Conservation (phyloP, 2,329 filamentous ascomycete species). For the Trichoderma sp. region DNA sequence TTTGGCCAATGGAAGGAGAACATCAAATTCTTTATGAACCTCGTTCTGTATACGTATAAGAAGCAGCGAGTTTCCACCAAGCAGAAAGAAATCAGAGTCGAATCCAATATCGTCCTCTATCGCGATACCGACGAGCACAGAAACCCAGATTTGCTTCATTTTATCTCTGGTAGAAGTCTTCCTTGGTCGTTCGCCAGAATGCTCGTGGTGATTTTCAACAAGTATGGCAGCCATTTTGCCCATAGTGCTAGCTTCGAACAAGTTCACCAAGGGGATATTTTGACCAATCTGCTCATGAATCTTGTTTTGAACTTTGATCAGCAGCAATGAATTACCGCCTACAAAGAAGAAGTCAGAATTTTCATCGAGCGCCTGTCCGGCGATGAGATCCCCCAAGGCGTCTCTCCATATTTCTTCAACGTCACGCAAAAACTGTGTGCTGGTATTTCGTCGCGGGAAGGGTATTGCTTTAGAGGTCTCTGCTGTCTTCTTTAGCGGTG, state of each 20-base stretch:
- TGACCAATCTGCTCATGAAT: background rate
- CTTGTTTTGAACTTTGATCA: background rate
- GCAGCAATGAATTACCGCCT: background rate
- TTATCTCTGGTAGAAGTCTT: background rate
- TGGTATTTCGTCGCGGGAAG: background rate
- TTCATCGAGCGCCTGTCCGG: background rate
- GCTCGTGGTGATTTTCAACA: background rate
- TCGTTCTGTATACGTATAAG: background rate
- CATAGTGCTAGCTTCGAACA: background rate
- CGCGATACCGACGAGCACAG: background rate
- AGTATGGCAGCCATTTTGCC: background rate
- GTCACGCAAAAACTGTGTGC: background rate
- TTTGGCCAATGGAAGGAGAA: background rate
- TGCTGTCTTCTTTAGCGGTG: background rate
- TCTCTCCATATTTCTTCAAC: background rate
- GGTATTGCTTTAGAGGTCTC: background rate
- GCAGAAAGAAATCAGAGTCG: background rate
- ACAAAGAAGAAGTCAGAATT: background rate
- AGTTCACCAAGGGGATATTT: background rate
- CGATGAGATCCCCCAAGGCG: background rate
- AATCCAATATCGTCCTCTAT: background rate
- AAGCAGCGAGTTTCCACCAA: background rate
- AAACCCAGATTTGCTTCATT: background rate
- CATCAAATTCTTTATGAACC: background rate
- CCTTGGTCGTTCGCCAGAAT: background rate